Evolutionary conservation across 352 stramenopile genomes (phyloP), one percentile per base, ranked within the genome.

Genomic region (Lagenidium giganteum): DNA sequence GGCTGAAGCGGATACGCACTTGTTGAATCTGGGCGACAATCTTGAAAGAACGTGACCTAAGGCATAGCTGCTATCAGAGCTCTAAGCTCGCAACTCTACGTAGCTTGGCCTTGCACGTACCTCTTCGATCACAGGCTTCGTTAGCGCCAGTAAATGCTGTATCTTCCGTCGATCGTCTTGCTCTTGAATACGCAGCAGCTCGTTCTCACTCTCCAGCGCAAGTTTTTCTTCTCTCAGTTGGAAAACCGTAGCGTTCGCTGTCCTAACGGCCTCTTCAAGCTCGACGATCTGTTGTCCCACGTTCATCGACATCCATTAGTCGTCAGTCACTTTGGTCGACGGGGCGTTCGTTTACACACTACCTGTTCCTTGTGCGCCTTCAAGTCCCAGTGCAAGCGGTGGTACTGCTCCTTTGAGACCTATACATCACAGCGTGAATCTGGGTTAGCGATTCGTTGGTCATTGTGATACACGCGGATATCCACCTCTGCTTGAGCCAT

Each of bases 61-160:
- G 44, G 13, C 30, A 13, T 16, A 28, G n/a, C 27, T 31, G 21
- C 29, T 16, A 11, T 17, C 18, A 12, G 6, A 27, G 13, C 24
- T 47, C n/a, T 29, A 3, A 46, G 17, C 21, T 28, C 20, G 14
- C 3, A 27, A 12, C 8, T 22, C 32, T 8, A 35, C 18, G 18
- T 6, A 22, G 18, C 22, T 27, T 8, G 40, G n/a, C 8, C 21
- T 24, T 11, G 20, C 23, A 16, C 30, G 11, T 7, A 87, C 68
- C 47, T 88, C 77, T 51, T 95, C 80, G 0, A 62, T 70, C 41
- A 93, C 73, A 1, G 84, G 84, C 47, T 95, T 73, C 21, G 84
- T 93, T 17, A 95, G 64, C 31, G 65, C 61, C 28, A 95, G 59
- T 29, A 95, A 51, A 18, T 90, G 75, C 51, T 90, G 79, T 47